Evolutionary conservation across 768 basidiomycete genomes (phyloP).

Genomic region (Leccinum subgranulosum): DNA sequence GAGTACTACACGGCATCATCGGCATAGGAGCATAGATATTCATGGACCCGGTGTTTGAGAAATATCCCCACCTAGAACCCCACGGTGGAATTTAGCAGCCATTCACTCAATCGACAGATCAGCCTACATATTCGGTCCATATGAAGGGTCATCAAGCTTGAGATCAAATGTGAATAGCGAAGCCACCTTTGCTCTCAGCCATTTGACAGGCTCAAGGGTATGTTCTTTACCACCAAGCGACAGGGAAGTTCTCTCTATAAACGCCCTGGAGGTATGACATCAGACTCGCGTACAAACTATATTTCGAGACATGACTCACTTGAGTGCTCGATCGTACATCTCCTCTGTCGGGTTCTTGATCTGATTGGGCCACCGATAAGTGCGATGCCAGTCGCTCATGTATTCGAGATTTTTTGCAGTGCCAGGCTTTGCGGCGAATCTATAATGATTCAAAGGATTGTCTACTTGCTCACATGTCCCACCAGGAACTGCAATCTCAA

Average conservation of each 20-base stretch:
- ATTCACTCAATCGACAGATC: background rate
- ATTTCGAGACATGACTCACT: constrained; percentile 2
- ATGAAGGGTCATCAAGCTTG: constrained; percentile 5
- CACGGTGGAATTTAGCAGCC: background rate
- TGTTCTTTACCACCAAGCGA: background rate
- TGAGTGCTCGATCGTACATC: constrained; percentile 6
- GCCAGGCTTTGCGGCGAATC: constrained; percentile 1
- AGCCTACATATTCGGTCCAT: constrained; percentile 18
- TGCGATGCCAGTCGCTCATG: constrained; percentile 8
- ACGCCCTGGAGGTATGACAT: constrained; percentile 2
- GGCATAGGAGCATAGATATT: constrained; percentile 1
- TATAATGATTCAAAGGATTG: constrained; percentile 17
- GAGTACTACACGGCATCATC: constrained; percentile 2
- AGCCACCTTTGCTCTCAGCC: constrained; percentile 17
- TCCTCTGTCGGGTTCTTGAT: constrained; percentile 3
- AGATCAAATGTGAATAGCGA: constrained; percentile 14
- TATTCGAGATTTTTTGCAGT: background rate
- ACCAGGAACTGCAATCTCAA: background rate
- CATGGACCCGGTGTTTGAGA: background rate
- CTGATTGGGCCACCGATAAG: background rate
- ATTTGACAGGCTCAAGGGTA: background rate
- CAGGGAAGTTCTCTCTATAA: background rate
- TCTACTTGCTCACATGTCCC: background rate
- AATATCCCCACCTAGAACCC: constrained; percentile 17
- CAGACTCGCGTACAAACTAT: too few species aligned